Base-by-base conservation (phyloP, 2,329 filamentous ascomycete genomes). In the Colletotrichum endophyticum region DNA sequence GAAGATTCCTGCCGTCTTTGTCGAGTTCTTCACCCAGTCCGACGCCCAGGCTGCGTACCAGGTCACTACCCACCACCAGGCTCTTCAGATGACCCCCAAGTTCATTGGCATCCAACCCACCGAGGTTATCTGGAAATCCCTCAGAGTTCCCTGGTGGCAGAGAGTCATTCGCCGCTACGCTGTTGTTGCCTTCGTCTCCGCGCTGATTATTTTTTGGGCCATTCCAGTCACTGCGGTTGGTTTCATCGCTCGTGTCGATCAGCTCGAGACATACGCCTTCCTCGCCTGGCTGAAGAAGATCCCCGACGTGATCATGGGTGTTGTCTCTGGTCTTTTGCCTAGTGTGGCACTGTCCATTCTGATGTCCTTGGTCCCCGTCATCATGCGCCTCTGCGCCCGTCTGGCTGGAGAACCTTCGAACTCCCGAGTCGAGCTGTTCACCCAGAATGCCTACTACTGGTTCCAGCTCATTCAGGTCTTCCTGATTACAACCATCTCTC, bases 401-500 rank as follows among this genome's bases (percentile, higher is more conserved):
- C 84, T 95, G 44, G 91, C 95, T 61, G 97, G 97, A 72, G 95
- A 95, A 77, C 95, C 96, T 2, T 97, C 95, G 1, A 84, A 92
- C 8, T 94, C 95, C 2, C 91, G 94, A 13, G 93, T 98, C 19
- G 97, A 99, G 84, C 88, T 99, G 11, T 96, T 95, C 75, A 96
- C 95, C 0, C 95, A 99, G 83, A 97, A 96, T 81, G 94, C 92
- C 80, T 99, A 98, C 88, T 99, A 98, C 81, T 92, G 91, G 62
- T 98, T 98, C 87, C 95, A 97, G 84, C 92, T 99, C 59, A 89
- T 98, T 25, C 96, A 99, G 83, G 95, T 98, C 61, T 99, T 99
- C 87, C 87, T 99, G 73, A 92, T 99, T 66, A 93, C 95, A 0
- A 98, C 96, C 0, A 79, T 99, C 34, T 91, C 95, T 3, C 96